phyloP scores from a whole-genome alignment of 2,329 filamentous ascomycete genomes.

The Botrytis aclada region DNA sequence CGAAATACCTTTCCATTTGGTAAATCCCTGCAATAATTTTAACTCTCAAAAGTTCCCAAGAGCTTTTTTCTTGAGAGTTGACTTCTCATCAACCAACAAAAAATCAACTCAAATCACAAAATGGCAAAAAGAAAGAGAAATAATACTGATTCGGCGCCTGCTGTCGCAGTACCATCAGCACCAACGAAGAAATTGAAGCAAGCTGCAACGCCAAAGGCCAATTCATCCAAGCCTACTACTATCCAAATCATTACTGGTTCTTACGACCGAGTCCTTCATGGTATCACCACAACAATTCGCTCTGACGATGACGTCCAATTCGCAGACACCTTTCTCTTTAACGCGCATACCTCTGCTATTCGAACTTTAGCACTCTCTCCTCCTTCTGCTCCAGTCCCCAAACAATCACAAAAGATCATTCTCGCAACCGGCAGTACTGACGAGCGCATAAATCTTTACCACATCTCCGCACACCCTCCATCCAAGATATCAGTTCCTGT shows the following conservation, averaged over 20 bases:
- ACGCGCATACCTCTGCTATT: slow-evolving; percentile 86
- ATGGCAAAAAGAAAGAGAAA: slow-evolving; percentile 39
- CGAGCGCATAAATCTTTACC: slow-evolving; percentile 93
- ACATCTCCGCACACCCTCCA: slow-evolving; percentile 69
- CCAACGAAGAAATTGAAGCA: slow-evolving; percentile 34
- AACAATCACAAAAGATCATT: slow-evolving; percentile 75
- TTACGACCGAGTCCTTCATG: slow-evolving; percentile 90
- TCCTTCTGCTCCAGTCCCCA: slow-evolving; percentile 57
- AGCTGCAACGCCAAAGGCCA: slow-evolving; percentile 25
- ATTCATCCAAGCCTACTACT: slow-evolving; percentile 45
- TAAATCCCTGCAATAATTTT: slow-evolving; percentile 18
- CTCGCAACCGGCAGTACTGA: slow-evolving; percentile 91
- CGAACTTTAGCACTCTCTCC: slow-evolving; percentile 85
- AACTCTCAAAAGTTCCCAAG: neutral
- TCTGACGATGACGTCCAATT: slow-evolving; percentile 58
- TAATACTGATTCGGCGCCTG: slow-evolving; percentile 24
- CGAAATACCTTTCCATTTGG: neutral
- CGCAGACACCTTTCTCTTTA: slow-evolving; percentile 92
- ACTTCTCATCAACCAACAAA: neutral
- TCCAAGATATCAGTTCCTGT: slow-evolving; percentile 55
- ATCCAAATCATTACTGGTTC: slow-evolving; percentile 90
- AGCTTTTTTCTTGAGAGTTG: slow-evolving; percentile 3
- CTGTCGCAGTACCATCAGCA: slow-evolving; percentile 4
- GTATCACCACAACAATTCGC: slow-evolving; percentile 71
- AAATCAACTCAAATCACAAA: neutral